Conservation (phyloP, 768 basidiomycete species). For the Lactifluus pinguis region DNA sequence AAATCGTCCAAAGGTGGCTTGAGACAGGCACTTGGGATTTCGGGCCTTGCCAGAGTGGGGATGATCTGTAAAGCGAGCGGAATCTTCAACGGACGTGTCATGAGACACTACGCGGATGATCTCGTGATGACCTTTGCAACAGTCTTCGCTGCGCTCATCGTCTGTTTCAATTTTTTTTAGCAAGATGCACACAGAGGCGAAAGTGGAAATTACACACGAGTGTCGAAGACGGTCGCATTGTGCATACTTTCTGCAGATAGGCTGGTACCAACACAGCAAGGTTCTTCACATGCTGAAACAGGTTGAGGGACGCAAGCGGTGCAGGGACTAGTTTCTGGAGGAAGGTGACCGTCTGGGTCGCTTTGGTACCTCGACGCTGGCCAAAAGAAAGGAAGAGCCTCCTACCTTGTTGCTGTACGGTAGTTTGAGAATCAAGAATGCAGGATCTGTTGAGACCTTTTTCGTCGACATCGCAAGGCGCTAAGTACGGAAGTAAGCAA, state of each 20-base stretch:
- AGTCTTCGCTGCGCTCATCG: neutral
- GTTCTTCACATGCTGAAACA: neutral
- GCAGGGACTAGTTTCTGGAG: neutral
- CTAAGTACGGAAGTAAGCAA: neutral
- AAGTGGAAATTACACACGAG: neutral
- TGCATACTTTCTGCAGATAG: neutral
- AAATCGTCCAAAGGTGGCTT: constrained; percentile 7
- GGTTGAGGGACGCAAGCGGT: neutral
- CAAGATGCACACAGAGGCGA: neutral
- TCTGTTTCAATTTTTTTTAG: neutral
- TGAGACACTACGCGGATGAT: neutral
- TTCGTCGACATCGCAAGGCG: neutral
- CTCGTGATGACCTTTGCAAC: neutral
- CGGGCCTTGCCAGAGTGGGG: neutral
- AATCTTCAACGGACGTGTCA: neutral
- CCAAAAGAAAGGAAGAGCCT: neutral
- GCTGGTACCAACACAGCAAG: neutral
- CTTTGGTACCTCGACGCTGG: neutral
- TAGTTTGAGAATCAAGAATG: neutral
- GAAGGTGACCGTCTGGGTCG: neutral
- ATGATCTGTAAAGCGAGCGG: neutral
- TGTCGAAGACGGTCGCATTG: neutral
- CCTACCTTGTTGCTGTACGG: neutral
- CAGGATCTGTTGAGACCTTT: neutral
- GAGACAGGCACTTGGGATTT: neutral